A percentile compares a stretch with the other conserved stretches of the same genome.
Conservation (phyloP, 768 basidiomycete species). For the Lentinus brumalis region DNA sequence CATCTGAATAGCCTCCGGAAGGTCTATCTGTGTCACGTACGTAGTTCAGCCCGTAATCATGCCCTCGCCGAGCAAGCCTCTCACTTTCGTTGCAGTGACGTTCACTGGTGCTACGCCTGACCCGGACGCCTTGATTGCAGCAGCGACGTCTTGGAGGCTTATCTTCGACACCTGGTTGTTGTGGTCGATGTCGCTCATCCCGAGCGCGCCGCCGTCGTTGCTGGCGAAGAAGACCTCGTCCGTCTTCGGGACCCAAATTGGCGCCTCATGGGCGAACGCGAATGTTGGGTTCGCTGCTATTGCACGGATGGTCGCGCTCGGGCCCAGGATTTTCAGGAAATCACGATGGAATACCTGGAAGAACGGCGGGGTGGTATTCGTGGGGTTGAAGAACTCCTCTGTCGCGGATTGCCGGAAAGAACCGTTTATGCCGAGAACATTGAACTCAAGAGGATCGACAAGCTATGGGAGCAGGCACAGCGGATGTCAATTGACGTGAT, state of each 20-base stretch:
- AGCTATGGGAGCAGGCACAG: conserved; percentile 37
- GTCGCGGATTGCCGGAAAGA: conserved; percentile 35
- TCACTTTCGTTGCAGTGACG: conserved; percentile 48
- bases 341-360: conserved; percentile 56
- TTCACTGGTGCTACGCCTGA: conserved; percentile 42
- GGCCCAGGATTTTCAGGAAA: conserved; percentile 65
- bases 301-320: conserved; percentile 54
- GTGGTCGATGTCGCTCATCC: conserved; percentile 62
- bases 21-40: conserved; percentile 46
- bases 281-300: conserved; percentile 63
- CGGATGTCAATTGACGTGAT: background rate
- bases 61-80: conserved; percentile 11
- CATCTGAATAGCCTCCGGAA: conserved; percentile 64
- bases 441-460: conserved; percentile 51
- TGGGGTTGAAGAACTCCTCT: conserved; percentile 57
- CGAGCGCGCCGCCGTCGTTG: conserved; percentile 66
- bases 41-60: background rate
- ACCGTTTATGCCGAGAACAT: conserved; percentile 51
- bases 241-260: conserved; percentile 65
- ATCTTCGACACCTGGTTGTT: conserved; percentile 68
- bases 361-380: conserved; percentile 56
- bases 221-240: conserved; percentile 75
- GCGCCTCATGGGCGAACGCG: conserved; percentile 81
- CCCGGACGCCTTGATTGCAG: conserved; percentile 38
- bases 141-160: conserved; percentile 55